Conservation (phyloP, 164 flowering plant species). For the Amborella trichopoda region DNA sequence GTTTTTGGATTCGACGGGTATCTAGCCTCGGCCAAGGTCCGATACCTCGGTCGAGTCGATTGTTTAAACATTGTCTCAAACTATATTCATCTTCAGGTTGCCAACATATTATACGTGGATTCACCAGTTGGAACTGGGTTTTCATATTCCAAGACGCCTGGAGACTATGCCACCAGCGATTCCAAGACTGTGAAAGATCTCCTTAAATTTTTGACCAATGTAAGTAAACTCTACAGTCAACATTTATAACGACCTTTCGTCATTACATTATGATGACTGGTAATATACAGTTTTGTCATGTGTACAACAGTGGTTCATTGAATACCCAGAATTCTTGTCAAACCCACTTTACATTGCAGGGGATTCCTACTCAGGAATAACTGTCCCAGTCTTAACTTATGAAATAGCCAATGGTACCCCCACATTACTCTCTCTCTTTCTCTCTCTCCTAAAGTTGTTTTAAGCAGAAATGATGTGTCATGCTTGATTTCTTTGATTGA, state of each 20-base stretch:
- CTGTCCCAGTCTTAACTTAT: constrained; percentile 13
- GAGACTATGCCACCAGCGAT: constrained; percentile 4
- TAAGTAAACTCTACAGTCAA: background rate
- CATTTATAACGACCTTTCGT: background rate
- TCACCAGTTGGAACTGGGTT: constrained; percentile 17
- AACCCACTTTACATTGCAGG: constrained; percentile 25
- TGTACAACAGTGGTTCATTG: constrained; percentile 17
- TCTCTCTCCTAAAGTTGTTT: too few relatives aligned
- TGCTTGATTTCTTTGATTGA: too few relatives aligned
- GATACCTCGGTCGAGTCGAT: too few relatives aligned
- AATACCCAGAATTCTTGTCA: constrained; percentile 12
- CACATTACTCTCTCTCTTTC: too few relatives aligned
- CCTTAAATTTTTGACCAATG: constrained; percentile 14
- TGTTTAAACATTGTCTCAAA: too few relatives aligned
- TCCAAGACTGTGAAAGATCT: background rate
- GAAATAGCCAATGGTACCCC: constrained; percentile 16
- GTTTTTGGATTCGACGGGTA: too few relatives aligned
- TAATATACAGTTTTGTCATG: background rate
- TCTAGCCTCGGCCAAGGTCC: too few relatives aligned
- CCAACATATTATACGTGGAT: constrained; percentile 13
- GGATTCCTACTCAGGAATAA: constrained; percentile 25
- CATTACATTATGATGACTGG: background rate
- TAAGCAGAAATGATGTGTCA: too few relatives aligned
- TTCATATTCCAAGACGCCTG: constrained; percentile 7
- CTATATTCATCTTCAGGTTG: constrained; percentile 4